Percentiles rank a stretch among this genome's conserved stretches.
Evolutionary conservation across 2,329 filamentous ascomycete species (phyloP).

Genomic region (Penicillium sp.): DNA sequence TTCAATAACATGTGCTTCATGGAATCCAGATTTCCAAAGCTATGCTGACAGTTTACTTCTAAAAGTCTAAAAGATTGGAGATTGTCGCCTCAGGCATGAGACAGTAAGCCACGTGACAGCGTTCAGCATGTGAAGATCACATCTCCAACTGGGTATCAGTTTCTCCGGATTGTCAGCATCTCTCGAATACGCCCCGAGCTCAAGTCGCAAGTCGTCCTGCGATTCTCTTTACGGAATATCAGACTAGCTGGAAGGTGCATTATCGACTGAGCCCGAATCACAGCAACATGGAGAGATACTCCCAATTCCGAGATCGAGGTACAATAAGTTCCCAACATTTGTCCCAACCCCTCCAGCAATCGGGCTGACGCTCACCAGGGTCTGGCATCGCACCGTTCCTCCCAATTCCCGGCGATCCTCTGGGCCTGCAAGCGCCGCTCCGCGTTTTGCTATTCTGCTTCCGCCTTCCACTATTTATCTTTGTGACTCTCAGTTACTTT

Average conservation of each 20-base stretch:
- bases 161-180: background rate
- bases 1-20: background rate
- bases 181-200: background rate
- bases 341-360: constrained; percentile 6
- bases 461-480: constrained; percentile 76
- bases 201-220: background rate
- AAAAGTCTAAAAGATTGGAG: background rate
- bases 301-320: constrained; percentile 90
- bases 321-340: constrained; percentile 18
- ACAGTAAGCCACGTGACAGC: background rate
- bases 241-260: background rate
- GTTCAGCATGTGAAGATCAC: constrained; percentile 9
- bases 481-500: constrained; percentile 72
- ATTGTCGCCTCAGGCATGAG: background rate
- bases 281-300: constrained; percentile 85
- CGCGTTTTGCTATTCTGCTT: constrained; percentile 75
- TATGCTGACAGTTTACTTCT: no score
- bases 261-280: background rate
- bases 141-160: background rate
- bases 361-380: constrained; percentile 54
- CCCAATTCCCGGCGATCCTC: constrained; percentile 69
- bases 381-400: constrained; percentile 97
- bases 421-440: constrained; percentile 64
- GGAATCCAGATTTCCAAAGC: no score
- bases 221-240: background rate